Base-by-base conservation (phyloP, 306 rosid genomes). In the Vigna hirtella region DNA sequence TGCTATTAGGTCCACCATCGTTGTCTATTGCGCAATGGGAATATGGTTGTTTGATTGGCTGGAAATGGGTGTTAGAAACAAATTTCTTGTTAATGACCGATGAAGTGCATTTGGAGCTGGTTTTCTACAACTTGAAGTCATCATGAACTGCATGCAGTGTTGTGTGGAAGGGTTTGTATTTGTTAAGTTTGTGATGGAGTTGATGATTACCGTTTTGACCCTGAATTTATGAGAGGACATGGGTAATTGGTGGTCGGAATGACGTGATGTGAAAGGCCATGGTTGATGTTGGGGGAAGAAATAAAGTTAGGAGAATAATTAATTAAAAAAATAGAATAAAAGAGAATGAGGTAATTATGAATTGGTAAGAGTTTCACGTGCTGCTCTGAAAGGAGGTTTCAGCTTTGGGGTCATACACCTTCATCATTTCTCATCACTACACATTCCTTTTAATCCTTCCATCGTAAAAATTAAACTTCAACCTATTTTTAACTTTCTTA, bases 1-100 rank as follows among this genome's bases (percentile, higher is more conserved):
- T 72, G 79, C 1, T 48, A 17, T 13, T n/a, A 62, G 74, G 73
- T 55, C 78, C 83, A 72, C 83, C 58, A 52, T 18, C 50, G 7
- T 40, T 40, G 63, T 56, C 16, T 13, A 45, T 71, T 13, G 64
- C 4, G 17, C 18, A 58, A 43, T 50, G 22, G 1, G 34, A 40
- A 24, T 30, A 30, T 62, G 11, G 4, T 28, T 58, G 4, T 24
- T 57, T 10, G 3, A 22, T 22, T 57, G n/a, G 64, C n/a, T 24
- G 36, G 36, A 20, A 20, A 14, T 18, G 61, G 4, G 5, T 64
- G 74, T 14, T 67, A 28, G 51, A 32, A 30, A 51, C 14, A 32
- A 15, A 48, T 3, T 34, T 76, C 42, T 52, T 3, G 66, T 34
- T 4, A 51, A 7, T 48, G 32, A 28, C 4, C 7, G 47, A 15